phyloP scores from a whole-genome alignment of 2,329 filamentous ascomycete species.

The Thelonectria blattea region DNA sequence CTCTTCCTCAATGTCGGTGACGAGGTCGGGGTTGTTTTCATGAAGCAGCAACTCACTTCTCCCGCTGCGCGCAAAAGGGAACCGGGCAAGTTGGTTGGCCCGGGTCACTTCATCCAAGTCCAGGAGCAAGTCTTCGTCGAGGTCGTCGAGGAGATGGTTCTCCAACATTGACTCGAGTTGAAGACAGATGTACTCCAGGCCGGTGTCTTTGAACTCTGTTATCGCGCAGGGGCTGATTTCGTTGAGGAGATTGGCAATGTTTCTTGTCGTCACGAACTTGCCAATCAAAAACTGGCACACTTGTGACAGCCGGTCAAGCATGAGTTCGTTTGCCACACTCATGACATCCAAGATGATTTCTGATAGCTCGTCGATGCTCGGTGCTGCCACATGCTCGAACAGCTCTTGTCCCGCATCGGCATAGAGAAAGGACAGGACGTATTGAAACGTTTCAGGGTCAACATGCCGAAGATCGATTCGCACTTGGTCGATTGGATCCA shows the following conservation, averaged over 20 bases:
- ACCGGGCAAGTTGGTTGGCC: constrained; percentile 78
- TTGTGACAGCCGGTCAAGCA: constrained; percentile 90
- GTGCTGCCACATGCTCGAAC: constrained; percentile 76
- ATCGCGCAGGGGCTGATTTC: constrained; percentile 84
- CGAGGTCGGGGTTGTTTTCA: constrained; percentile 68
- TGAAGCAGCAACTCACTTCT: constrained; percentile 70
- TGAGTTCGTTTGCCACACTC: constrained; percentile 88
- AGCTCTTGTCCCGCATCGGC: constrained; percentile 80
- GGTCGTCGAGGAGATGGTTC: constrained; percentile 82
- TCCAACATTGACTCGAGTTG: constrained; percentile 93
- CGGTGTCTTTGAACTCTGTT: constrained; percentile 84
- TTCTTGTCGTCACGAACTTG: constrained; percentile 82
- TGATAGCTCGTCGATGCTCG: constrained; percentile 80
- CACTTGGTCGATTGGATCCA: constrained; percentile 52
- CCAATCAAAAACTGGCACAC: constrained; percentile 87
- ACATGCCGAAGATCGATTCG: constrained; percentile 85
- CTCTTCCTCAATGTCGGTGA: constrained; percentile 71
- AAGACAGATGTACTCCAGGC: constrained; percentile 87
- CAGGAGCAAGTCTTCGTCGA: constrained; percentile 81
- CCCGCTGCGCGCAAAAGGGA: constrained; percentile 79
- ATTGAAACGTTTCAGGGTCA: constrained; percentile 71
- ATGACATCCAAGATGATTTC: constrained; percentile 92
- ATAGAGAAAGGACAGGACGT: constrained; percentile 84
- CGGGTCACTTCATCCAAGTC: constrained; percentile 83
- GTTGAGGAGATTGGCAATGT: constrained; percentile 85